Percentiles rank a stretch among this genome's conserved stretches.
phyloP scores from a whole-genome alignment of 805 yeast genomes.

The Wickerhamomyces subpelliculosus region DNA sequence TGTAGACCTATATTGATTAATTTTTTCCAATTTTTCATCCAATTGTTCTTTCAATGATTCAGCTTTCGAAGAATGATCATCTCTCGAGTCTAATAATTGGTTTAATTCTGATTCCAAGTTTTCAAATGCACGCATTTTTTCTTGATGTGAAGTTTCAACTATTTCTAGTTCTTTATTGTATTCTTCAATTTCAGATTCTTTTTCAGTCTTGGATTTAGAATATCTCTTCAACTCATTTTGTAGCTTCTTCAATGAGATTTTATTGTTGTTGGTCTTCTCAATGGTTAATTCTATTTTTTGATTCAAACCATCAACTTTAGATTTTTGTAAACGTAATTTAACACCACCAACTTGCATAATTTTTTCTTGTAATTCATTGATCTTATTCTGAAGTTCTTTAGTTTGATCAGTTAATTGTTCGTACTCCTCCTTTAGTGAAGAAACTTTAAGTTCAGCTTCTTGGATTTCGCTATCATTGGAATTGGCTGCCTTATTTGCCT shows the following conservation, averaged over 20 bases:
- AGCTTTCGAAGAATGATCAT: slow-evolving; percentile 32
- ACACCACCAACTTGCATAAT: slow-evolving; percentile 93
- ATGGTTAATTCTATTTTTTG: slow-evolving; percentile 57
- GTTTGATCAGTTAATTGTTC: slow-evolving; percentile 45
- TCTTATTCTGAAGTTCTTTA: slow-evolving; percentile 45
- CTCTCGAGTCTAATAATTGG: slow-evolving; percentile 24
- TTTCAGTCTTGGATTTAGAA: slow-evolving; percentile 37
- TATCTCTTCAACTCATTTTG: slow-evolving; percentile 57
- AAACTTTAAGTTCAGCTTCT: slow-evolving; percentile 26
- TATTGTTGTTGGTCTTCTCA: slow-evolving; percentile 51
- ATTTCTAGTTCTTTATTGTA: slow-evolving; percentile 27
- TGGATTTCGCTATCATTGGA: slow-evolving; percentile 31
- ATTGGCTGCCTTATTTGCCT: slow-evolving; percentile 12
- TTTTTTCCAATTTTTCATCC: slow-evolving; percentile 32
- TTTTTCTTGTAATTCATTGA: slow-evolving; percentile 59
- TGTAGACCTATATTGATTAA: slow-evolving; percentile 51
- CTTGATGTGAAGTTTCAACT: slow-evolving; percentile 24
- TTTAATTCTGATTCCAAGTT: slow-evolving; percentile 29
- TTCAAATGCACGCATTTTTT: slow-evolving; percentile 19
- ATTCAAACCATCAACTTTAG: slow-evolving; percentile 70
- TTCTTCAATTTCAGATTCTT: slow-evolving; percentile 38
- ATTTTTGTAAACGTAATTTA: slow-evolving; percentile 66
- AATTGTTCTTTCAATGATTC: slow-evolving; percentile 35
- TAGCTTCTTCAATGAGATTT: slow-evolving; percentile 49
- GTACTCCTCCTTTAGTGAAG: slow-evolving; percentile 33